A percentile compares a stretch with the other conserved stretches of the same genome.
Evolutionary conservation across 495 filamentous ascomycete species (phyloP).

Genomic region (Aspergillus avenaceus): DNA sequence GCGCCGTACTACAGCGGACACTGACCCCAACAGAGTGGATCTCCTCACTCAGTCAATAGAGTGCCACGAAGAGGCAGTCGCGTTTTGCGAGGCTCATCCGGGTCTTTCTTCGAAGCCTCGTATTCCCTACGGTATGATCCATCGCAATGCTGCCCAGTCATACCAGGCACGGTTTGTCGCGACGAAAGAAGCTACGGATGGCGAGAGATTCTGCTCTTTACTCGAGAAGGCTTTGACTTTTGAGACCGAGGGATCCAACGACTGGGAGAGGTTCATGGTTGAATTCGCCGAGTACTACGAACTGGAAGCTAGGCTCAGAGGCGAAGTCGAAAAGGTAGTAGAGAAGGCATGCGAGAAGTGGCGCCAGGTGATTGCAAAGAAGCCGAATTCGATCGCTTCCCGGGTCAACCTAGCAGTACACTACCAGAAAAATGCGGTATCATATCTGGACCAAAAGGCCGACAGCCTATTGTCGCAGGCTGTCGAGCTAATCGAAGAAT

Average conservation of each 20-base stretch:
- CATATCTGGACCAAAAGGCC: neutral
- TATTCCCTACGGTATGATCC: neutral
- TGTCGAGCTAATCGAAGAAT: neutral
- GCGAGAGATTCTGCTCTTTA: neutral
- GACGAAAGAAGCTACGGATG: neutral
- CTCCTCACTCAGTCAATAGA: neutral
- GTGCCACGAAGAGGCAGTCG: neutral
- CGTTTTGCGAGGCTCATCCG: neutral
- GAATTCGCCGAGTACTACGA: neutral
- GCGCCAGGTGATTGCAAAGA: neutral
- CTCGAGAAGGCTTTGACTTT: neutral
- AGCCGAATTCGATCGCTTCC: neutral
- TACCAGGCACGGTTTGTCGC: neutral
- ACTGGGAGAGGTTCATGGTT: neutral
- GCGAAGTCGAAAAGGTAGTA: neutral
- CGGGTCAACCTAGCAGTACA: neutral
- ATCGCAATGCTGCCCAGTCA: conserved; percentile 1
- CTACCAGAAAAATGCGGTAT: neutral
- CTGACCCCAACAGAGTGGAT: neutral
- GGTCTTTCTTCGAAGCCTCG: neutral
- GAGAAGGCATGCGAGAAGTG: neutral
- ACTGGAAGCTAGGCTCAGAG: neutral
- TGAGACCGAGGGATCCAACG: neutral
- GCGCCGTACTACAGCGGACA: neutral
- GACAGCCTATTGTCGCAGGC: neutral